Conservation (phyloP, 148 eudicot genomes). For the Cornus florida region DNA sequence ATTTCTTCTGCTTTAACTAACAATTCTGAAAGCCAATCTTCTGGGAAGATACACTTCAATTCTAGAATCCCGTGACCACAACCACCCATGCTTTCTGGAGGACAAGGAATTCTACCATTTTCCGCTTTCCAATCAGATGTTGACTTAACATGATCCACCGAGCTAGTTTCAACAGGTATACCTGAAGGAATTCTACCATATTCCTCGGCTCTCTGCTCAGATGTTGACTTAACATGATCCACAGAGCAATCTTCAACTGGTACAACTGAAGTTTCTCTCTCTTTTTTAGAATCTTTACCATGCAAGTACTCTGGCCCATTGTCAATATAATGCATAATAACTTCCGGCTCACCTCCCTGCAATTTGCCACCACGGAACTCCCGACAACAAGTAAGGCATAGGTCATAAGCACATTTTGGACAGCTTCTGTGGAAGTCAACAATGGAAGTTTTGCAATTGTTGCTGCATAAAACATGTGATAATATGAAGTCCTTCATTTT, state of each 20-base stretch:
- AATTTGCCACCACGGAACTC: constrained; percentile 51
- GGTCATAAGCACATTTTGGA: constrained; percentile 43
- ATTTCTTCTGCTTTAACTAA: constrained; percentile 34
- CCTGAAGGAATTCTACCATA: constrained; percentile 44
- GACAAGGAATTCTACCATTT: constrained; percentile 53
- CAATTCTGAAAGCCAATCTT: constrained; percentile 34
- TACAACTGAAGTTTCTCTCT: not conserved
- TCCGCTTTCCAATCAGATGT: constrained; percentile 43
- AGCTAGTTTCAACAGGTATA: constrained; percentile 8
- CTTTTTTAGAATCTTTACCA: constrained; percentile 15
- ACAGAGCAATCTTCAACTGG: constrained; percentile 2
- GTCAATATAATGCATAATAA: constrained; percentile 31
- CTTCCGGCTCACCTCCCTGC: constrained; percentile 35
- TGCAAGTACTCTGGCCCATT: constrained; percentile 38
- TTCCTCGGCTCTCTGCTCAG: constrained; percentile 38
- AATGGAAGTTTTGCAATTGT: constrained; percentile 52
- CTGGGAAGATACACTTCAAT: constrained; percentile 29
- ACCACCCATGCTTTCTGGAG: constrained; percentile 40
- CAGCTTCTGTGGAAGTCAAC: constrained; percentile 57
- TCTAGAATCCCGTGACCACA: constrained; percentile 41
- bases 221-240: constrained; percentile 8
- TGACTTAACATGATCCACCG: constrained; percentile 2
- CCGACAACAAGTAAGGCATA: constrained; percentile 58
- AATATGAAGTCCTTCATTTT: not conserved
- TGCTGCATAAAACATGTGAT: constrained; percentile 37